Evolutionary conservation across 495 filamentous ascomycete species (phyloP), one percentile per base, ranked within the genome.

Genomic region (Lepidopterella palustris): DNA sequence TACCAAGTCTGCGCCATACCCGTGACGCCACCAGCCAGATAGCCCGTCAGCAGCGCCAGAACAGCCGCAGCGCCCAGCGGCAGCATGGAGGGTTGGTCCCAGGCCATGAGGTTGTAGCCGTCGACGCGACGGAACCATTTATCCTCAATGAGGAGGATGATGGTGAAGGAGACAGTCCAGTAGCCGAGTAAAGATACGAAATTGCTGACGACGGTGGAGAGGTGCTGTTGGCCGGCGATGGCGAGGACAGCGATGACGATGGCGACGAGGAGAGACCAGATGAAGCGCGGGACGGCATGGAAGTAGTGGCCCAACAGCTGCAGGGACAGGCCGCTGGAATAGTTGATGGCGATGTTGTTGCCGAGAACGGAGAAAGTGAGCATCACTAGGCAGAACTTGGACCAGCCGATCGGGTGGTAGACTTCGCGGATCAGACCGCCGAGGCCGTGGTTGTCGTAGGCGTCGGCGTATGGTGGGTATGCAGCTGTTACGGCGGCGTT

Each of bases 341-440:
- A 80, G 50, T 61, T 64, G 40, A 75, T 75, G 27, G 71, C 69
- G 58, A 79, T 78, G 31, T 72, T 72, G 61, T 73, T 78, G 47
- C 75, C 70, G 50, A 67, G 45, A 31, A 61, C 67, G 42, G 61
- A 64, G 31, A 67, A 54, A 40, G 64, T 60, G n/a, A 70, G 62
- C 5, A 70, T 23, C 23, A 81, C 77, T 0, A 86, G 73, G 13
- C 80, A 69, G 68, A 56, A 45, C 53, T 56, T 56, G 31, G 53
- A 32, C 28, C 29, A 56, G 20, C 53, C 53, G 84, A 79, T 59
- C 86, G 85, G 84, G 49, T 82, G 75, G 27, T 83, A 71, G 57
- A 83, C 77, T 4, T 71, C 65, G 53, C 80, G 71, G 57, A 87
- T 70, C 11, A 86, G 67, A 52, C 80, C 79, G 23, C 85, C 84